Conservation (phyloP, 306 rosid species). For the Castanopsis chinensis region DNA sequence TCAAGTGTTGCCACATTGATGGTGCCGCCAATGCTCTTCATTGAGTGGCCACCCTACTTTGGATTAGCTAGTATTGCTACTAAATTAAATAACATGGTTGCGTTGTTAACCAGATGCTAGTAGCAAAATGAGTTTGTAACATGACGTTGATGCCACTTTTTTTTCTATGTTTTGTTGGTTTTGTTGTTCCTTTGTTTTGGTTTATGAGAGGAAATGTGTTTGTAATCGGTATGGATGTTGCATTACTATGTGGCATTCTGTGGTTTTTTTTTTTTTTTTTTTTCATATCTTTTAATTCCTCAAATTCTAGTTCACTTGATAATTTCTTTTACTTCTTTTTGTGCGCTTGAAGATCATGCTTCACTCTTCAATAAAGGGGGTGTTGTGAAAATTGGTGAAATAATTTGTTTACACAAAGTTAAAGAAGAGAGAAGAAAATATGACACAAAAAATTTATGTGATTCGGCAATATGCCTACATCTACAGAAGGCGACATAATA, state of each 20-base stretch:
- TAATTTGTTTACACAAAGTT: no score
- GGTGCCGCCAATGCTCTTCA: background rate
- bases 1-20: conserved; percentile 37
- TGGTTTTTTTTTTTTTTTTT: background rate
- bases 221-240: background rate
- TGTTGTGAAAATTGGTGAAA: no score
- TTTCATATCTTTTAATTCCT: no score
- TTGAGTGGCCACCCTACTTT: background rate
- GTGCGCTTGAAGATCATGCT: no score
- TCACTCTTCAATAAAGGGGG: no score
- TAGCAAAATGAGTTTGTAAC: background rate
- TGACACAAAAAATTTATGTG: no score
- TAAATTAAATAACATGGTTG: background rate
- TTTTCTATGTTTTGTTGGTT: background rate
- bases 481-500: no score
- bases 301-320: no score
- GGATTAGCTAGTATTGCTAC: background rate
- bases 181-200: background rate
- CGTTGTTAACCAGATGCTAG: background rate
- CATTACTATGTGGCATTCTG: background rate
- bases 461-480: no score
- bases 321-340: no score
- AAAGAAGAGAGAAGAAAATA: no score
- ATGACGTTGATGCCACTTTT: background rate
- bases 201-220: background rate